Evolutionary conservation across 768 basidiomycete genomes (phyloP), one percentile per base, ranked within the genome.

Genomic region (Pulveroboletus frians): DNA sequence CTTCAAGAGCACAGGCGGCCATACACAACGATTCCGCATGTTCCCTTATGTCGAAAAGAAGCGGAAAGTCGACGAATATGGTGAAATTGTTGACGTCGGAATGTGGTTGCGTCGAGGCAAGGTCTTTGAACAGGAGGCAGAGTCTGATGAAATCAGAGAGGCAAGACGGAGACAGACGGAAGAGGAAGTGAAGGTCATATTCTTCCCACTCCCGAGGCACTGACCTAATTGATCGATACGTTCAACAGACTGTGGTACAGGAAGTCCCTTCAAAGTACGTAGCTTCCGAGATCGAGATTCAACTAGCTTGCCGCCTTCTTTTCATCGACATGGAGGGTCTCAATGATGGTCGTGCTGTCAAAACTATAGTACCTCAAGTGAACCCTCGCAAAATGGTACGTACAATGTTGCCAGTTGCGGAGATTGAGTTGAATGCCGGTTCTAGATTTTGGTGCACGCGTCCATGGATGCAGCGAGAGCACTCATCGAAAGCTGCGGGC

Each of bases 321-420:
- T 98, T 89, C 59, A 83, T 98, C 39, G 95, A 99, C 62, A 84
- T 98, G 80, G 96, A 98, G 61, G 96, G 96, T 27, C 71, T 95
- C 46, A 94, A 94, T 59, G 96, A 99, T 59, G 95, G 95, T 2
- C 88, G 95, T 52, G 93, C 96, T 1, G 85, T 96, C 52, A 97
- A 97, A 68, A 93, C 89, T 0, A 96, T 99, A 54, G 85, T 98
- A 5, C 91, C 95, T 3, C 91, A 96, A 72, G 83, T 99, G 52
- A 93, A 95, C 61, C 96, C 96, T 27, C 79, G 96, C 17, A 94
- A 93, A 75, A 84, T 98, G 82, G 95, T 93, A 47, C 39, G 75
- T 50, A 36, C 48, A 49, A 26, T 23, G 1, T 20, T 5, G 21
- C 23, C 15, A 17, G n/a, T 13, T 7, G 29, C 4, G 32, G 11